These are phyloP conservation scores for Neurospora tetrasperma DNA, from an alignment of 495 filamentous ascomycete genomes.

Conservation along the genomic window DNA sequence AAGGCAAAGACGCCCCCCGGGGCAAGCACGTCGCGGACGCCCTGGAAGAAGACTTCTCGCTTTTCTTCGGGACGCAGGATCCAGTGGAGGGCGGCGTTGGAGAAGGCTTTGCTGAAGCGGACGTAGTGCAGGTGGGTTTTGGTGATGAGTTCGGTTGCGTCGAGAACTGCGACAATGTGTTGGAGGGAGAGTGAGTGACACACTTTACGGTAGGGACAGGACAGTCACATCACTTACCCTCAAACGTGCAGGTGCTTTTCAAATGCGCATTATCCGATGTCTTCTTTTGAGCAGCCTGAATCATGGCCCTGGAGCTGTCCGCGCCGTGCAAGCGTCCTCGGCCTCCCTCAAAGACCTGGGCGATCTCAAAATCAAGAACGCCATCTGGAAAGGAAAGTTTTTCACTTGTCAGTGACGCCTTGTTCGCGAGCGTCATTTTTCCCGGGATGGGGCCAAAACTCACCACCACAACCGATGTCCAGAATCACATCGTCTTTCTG, in stretches of 20 bases:
- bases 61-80: conserved; percentile 41
- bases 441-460: conserved; percentile 3
- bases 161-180: conserved; percentile 18
- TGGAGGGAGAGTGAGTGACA: neutral
- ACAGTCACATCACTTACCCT: conserved; percentile 20
- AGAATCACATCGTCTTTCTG: conserved; percentile 52
- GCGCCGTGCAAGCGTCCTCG: conserved; percentile 47
- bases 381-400: conserved; percentile 37
- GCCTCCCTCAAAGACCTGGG: conserved; percentile 26
- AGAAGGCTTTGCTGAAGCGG: conserved; percentile 56
- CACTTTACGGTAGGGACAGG: neutral
- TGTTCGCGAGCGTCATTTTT: neutral
- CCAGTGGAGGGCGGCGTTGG: conserved; percentile 75
- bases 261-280: conserved; percentile 6
- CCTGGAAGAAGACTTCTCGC: conserved; percentile 32
- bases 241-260: conserved; percentile 29
- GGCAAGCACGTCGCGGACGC: conserved; percentile 38
- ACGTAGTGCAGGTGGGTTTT: conserved; percentile 15
- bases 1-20: conserved; percentile 54
- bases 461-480: conserved; percentile 65
- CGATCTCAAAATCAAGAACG: conserved; percentile 48
- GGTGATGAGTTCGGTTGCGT: conserved; percentile 22
- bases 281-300: conserved; percentile 39
- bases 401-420: neutral
- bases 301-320: conserved; percentile 58